Base-by-base conservation (phyloP, 768 basidiomycete genomes). In the Serendipita sp. region DNA sequence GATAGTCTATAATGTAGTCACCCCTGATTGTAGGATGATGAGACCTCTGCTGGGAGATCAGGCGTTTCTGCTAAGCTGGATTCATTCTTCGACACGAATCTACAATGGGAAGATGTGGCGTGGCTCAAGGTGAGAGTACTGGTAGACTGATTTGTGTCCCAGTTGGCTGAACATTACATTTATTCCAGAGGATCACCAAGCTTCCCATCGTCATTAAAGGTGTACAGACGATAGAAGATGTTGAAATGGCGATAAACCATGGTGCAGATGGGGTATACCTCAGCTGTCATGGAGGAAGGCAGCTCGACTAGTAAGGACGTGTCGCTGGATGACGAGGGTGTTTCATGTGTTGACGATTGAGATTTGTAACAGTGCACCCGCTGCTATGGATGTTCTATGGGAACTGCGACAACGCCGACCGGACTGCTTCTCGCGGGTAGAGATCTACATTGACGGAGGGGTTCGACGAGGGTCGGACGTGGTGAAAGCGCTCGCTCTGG, bases 151-250 rank as follows among this genome's bases (percentile, higher is more conserved):
- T 0, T 66, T 66, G 1, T 68, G 66, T 2, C 51, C 70, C n/a
- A n/a, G 17, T 9, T 11, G 16, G 68, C 20, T 66, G 69, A 30
- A 66, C n/a, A n/a, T n/a, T n/a, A n/a, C n/a, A 67, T 22, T 66
- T 63, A 86, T 71, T 88, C 53, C 75, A 86, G 61, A 77, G 77
- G n/a, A 69, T 85, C 22, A 86, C 87, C 22, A 82, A 76, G 58
- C 73, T 89, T 62, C 85, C 86, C 3, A 79, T 90, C 63, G 81
- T 85, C 38, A 75, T 90, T 58, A 90, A 90, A 78, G 88, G 87
- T 79, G 43, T 17, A 61, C 65, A 3, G 41, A 43, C 68, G 13
- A 66, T 67, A 31, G 66, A 70, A 53, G 74, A 75, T 64, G 74
- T 73, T 3, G 67, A 69, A 24, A 65, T 69, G 4, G 72, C 75